These are phyloP conservation scores for Chlorella variabilis DNA, from an alignment of 163 green algal genomes.

Conservation along the genomic window DNA sequence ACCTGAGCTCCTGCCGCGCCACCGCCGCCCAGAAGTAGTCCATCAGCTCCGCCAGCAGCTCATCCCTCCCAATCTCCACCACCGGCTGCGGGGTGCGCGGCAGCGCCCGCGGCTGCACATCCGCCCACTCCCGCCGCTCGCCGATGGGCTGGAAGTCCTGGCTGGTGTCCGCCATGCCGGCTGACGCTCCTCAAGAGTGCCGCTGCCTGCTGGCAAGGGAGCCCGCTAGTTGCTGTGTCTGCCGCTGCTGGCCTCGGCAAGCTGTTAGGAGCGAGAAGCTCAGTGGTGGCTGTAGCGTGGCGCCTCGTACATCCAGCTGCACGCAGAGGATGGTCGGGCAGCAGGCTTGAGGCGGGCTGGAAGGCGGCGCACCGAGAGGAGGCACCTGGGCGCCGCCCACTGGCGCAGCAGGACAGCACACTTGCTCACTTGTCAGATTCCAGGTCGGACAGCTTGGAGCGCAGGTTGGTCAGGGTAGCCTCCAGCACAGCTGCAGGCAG, in stretches of 20 bases:
- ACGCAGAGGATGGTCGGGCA: not conserved
- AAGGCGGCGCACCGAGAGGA: not conserved
- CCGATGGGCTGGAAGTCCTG: slow-evolving; percentile 2
- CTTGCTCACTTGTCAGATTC: slow-evolving; percentile 60
- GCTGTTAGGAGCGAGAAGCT: not conserved
- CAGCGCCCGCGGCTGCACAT: slow-evolving; percentile 48
- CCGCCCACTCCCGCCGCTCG: slow-evolving; percentile 57
- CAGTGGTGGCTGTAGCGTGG: slow-evolving; percentile 64
- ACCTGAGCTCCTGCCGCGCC: slow-evolving; percentile 53
- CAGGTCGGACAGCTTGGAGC: slow-evolving; percentile 52
- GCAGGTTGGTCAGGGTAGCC: slow-evolving; percentile 53
- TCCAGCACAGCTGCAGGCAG: slow-evolving; percentile 51
- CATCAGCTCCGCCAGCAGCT: slow-evolving; percentile 58
- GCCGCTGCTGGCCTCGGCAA: slow-evolving; percentile 5
- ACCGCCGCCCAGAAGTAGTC: slow-evolving; percentile 69
- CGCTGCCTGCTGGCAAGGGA: not conserved
- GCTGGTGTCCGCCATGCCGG: slow-evolving; percentile 31
- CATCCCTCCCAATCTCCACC: slow-evolving; percentile 63
- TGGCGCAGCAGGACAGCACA: too few relatives aligned
- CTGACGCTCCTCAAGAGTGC: not conserved
- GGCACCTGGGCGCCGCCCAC: too few relatives aligned
- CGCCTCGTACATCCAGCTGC: slow-evolving; percentile 78
- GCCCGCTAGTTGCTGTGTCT: not conserved
- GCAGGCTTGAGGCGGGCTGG: not conserved
- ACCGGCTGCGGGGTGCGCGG: slow-evolving; percentile 35